phyloP scores from a whole-genome alignment of 1,284 basidiomycete genomes.

The Mycena sp. region DNA sequence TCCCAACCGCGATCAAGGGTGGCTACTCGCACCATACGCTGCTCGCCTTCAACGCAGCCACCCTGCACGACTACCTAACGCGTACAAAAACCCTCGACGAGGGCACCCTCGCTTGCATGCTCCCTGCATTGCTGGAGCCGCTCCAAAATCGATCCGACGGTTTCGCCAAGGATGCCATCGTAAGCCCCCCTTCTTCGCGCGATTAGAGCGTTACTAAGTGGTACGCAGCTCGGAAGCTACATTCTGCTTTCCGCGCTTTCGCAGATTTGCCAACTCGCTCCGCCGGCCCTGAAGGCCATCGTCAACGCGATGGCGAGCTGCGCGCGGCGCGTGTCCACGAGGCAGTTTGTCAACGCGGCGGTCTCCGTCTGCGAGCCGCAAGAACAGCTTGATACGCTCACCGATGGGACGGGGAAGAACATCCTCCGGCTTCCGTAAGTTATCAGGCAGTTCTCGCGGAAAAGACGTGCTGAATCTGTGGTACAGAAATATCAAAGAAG shows the following conservation, averaged over 20 bases:
- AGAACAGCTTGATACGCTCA: constrained; percentile 56
- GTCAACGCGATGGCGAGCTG: constrained; percentile 63
- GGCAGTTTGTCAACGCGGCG: constrained; percentile 66
- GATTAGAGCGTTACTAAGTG: constrained; percentile 1
- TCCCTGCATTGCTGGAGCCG: constrained; percentile 70
- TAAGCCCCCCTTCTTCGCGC: constrained; percentile 45
- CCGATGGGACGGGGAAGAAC: constrained; percentile 50
- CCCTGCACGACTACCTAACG: constrained; percentile 83
- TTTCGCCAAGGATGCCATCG: constrained; percentile 59
- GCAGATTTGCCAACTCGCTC: constrained; percentile 65
- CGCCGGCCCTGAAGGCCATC: constrained; percentile 66
- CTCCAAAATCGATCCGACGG: constrained; percentile 53
- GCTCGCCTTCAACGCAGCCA: constrained; percentile 86
- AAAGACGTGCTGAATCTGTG: neutral
- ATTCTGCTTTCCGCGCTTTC: constrained; percentile 75
- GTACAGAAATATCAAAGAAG: constrained; percentile 58
- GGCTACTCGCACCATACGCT: constrained; percentile 74
- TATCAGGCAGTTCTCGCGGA: neutral
- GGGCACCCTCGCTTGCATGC: constrained; percentile 65
- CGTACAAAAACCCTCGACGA: constrained; percentile 66
- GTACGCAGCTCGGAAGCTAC: constrained; percentile 74
- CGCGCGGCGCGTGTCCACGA: constrained; percentile 55
- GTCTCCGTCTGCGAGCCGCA: constrained; percentile 70
- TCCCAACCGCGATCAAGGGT: constrained; percentile 69
- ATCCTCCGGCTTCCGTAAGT: constrained; percentile 59